Base-by-base conservation (phyloP, 306 rosid genomes). In the Dryas alaskensis region DNA sequence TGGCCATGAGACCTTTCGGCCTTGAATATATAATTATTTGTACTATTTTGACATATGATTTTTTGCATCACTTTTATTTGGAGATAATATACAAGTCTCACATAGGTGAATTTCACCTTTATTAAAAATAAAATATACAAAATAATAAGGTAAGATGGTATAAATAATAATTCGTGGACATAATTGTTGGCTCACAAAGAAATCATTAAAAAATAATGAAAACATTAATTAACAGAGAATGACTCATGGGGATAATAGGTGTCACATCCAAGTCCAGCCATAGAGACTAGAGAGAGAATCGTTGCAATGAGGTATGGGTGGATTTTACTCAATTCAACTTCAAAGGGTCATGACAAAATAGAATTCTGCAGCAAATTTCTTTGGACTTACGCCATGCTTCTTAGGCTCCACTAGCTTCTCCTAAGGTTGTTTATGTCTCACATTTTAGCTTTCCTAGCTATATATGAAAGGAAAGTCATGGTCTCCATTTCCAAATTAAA, bases 391-490 rank as follows among this genome's bases (percentile, higher is more conserved):
- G 58, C 47, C 14, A 31, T 46, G 66, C 45, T 60, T 37, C 74
- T 10, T 71, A 8, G 27, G 22, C 9, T 40, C 55, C 27, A 31
- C 22, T 25, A 25, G 57, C 57, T 4, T 46, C 67, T 46, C 12
- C 45, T 71, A 44, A 44, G 37, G 40, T 61, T 65, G 54, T 74
- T 63, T 13, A 51, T 47, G 44, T 46, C 40, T 71, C 13, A 57
- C 16, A 22, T 1, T 58, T 1, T 58, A 53, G 61, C 4, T 40
- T 39, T 64, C 51, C 40, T n/a, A 42, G 70, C 61, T 40, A 7
- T 61, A 37, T 61, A 37, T 39, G 19, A 65, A 62, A 39, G 10
- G 51, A 61, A 59, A 46, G 76, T 60, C 76, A 27, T 10, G 76
- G 76, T 45, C 76, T 59, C 37, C 37, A 31, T 31, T 31, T 31